Evolutionary conservation across 2,329 filamentous ascomycete genomes (phyloP), one percentile per base, ranked within the genome.

Genomic region (Chrysosphaeria jannelii): DNA sequence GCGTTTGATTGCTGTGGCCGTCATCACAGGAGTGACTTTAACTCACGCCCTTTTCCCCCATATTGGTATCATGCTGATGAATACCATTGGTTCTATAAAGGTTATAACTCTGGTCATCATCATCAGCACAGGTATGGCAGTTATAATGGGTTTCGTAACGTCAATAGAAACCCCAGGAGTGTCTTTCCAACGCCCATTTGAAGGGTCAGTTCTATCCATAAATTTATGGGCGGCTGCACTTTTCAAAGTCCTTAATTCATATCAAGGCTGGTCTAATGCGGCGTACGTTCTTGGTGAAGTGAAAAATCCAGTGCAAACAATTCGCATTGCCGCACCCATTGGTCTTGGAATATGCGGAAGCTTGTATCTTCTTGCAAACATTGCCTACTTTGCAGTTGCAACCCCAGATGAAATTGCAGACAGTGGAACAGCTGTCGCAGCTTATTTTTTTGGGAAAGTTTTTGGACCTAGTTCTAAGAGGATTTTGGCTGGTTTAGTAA

Each of bases 271-370:
- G 59, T 42, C 50, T 43, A 68, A 68, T 37, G 62, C 61, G 35
- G 67, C 67, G 41, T 65, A 69, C 35, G 59, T 53, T 25, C 45
- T 64, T 20, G 57, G 53, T 36, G 66, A 72, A 43, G 65, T 61
- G 24, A 60, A 53, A 37, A 58, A 67, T 37, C 65, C 65, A 0
- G 53, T 63, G 4, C 49, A 48, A 15, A 71, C 64, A 0, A 49
- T 71, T 29, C 66, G 61, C 41, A 53, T 60, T 20, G 63, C 64
- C 11, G 62, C 57, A 1, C 57, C 64, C 0, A 35, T 65, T 0
- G 61, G 59, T 3, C 46, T 66, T 4, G 55, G 51, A 2, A 51
- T 49, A 5, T 57, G 60, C 5, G 62, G 58, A 0, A 45, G 62
- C 2, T 46, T 66, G 0, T 68, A 68, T 33, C 44, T 67, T 8